These are phyloP conservation scores for Chlorella sp. DNA, from an alignment of 139 green algal genomes.

Conservation along the genomic window DNA sequence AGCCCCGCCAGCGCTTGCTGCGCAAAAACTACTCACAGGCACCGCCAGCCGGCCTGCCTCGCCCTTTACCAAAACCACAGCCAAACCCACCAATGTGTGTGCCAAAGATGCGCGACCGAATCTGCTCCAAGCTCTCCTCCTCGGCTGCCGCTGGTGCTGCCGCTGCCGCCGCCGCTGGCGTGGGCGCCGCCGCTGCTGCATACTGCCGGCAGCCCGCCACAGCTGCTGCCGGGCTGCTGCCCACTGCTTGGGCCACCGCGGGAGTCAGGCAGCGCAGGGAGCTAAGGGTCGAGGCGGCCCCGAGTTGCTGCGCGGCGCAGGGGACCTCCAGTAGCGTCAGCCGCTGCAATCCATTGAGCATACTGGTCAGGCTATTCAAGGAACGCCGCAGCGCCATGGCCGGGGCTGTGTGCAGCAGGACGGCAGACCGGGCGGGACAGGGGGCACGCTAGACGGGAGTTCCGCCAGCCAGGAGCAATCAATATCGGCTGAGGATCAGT, in stretches of 20 bases:
- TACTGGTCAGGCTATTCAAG: background rate
- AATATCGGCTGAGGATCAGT: too few relatives aligned
- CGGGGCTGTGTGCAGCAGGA: too few relatives aligned
- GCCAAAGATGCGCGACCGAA: conserved; percentile 70
- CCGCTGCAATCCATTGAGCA: background rate
- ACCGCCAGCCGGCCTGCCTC: background rate
- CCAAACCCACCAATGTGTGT: conserved; percentile 51
- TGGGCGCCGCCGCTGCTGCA: background rate
- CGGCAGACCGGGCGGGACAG: too few relatives aligned
- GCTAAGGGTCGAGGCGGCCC: background rate
- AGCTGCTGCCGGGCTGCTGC: background rate
- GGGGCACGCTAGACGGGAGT: too few relatives aligned
- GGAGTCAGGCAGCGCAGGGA: conserved; percentile 5
- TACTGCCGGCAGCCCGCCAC: background rate
- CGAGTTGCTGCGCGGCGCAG: background rate
- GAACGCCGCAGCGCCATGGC: background rate
- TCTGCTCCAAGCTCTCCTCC: conserved; percentile 55
- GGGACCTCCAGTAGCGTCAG: background rate
- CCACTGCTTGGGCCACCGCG: background rate
- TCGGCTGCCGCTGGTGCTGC: conserved; percentile 6
- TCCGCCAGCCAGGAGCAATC: too few relatives aligned
- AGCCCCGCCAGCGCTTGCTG: background rate
- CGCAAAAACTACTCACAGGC: background rate
- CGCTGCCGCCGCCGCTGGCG: background rate
- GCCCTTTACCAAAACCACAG: background rate